Evolutionary conservation across 2,329 filamentous ascomycete genomes (phyloP), one percentile per base, ranked within the genome.

Genomic region (Colletotrichum agaves): DNA sequence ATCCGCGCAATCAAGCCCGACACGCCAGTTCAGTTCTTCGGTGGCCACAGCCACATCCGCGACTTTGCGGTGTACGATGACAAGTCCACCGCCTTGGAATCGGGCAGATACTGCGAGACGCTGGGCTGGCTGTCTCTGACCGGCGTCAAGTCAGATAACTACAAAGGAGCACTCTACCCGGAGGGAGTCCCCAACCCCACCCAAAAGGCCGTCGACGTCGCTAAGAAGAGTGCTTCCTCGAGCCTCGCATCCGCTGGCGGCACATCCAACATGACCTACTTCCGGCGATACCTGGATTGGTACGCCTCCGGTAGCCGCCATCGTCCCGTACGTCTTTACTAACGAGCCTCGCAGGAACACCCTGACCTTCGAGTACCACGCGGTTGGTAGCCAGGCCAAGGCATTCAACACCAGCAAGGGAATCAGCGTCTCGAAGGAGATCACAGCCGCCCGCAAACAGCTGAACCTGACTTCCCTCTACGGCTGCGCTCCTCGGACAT

Each of bases 71-170:
- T 90, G 2, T 90, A 87, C 69, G 89, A 92, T 73, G 82, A 87
- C 63, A 84, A 83, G 71, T 84, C 86, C 5, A 88, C 88, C 4
- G 88, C 83, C 0, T 79, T 91, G 8, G 88, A 90, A 71, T 87
- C 88, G 3, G 88, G 87, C 5, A 83, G 87, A 59, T 91, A 91
- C 76, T 91, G 89, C 74, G 89, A 92, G 78, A 91, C 89, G 2
- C 80, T 91, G 0, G 89, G 89, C 23, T 92, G 88, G 86, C 75
- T 90, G 21, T 85, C 88, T n/a, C 85, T 91, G 78, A 84, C 83
- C 56, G 89, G 89, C 15, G 85, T 91, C 71, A 75, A 84, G 59
- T 79, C 78, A 1, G 76, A 75, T 37, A 82, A 81, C 59, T 82
- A 73, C 70, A 73, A 70, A 5, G 80, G 80, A 8, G 71, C 74